Evolutionary conservation across 805 yeast genomes (phyloP), one percentile per base, ranked within the genome.

Genomic region (Candida alai): DNA sequence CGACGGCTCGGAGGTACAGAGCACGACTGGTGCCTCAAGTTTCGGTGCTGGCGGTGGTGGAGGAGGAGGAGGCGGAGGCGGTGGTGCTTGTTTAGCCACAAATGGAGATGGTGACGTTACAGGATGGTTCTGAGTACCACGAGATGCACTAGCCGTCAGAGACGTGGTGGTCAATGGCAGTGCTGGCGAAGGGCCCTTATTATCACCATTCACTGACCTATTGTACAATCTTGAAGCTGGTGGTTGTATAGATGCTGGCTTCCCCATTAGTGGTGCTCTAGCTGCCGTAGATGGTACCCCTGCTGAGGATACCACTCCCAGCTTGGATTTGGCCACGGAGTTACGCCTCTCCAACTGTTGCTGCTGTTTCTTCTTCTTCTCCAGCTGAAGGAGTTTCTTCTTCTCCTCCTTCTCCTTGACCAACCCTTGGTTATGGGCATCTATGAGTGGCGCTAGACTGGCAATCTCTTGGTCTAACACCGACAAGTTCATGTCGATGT

Each of bases 161-260:
- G 23, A 21, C 22, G 14, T 29, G 4, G 7, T 12, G 16, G 20
- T 25, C 17, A 17, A 9, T 20, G 24, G 15, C n/a, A 9, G 30
- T 25, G 12, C 27, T 23, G 28, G 17, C 3, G 28, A 18, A 10
- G 24, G 12, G 10, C 17, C 21, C 13, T 17, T 19, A 48, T 30
- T 17, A 45, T n/a, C n/a, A 35, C 6, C 54, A 39, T 47, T 45
- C 15, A 45, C 36, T 21, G 37, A 35, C 36, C 57, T 48, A 14
- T 61, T 60, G 40, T 65, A 66, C 5, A 62, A 35, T 31, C 66
- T 47, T 35, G 62, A 60, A 5, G 68, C 52, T 2, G 70, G 68
- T 6, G 72, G 72, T 40, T 65, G 72, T 13, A 66, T 65, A 13
- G 68, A 55, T 13, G 72, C 72, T 5, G 68, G 67, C 35, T 63